Conservation (phyloP, 768 basidiomycete genomes). For the Pleurotus pulmonarius region DNA sequence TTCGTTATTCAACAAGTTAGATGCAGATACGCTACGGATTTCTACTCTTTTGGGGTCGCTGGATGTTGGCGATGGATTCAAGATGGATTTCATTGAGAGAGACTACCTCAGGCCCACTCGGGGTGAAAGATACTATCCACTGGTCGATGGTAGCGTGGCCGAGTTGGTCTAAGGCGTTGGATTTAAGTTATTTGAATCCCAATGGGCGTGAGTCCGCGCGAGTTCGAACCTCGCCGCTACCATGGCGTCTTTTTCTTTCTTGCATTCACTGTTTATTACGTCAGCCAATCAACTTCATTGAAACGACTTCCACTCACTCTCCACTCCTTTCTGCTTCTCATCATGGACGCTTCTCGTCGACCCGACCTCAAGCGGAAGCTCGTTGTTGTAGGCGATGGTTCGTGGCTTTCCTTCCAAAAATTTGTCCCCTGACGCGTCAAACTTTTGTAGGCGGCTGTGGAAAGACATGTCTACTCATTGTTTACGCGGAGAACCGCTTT, state of each 20-base stretch:
- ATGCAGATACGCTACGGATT: too few species aligned
- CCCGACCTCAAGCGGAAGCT: conserved; percentile 86
- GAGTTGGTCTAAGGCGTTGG: conserved; percentile 92
- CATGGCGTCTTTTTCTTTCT: conserved; percentile 23
- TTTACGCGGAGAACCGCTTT: conserved; percentile 94
- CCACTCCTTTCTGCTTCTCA: conserved; percentile 3
- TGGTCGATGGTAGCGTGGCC: conserved; percentile 45
- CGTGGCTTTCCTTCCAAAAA: conserved; percentile 21
- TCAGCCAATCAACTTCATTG: too few species aligned
- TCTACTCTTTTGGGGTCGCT: too few species aligned
- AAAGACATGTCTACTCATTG: conserved; percentile 94
- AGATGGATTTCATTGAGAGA: too few species aligned
- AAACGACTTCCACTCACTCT: neutral
- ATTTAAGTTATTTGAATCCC: conserved; percentile 80
- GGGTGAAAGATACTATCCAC: neutral
- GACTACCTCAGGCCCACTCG: too few species aligned
- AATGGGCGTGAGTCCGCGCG: conserved; percentile 83
- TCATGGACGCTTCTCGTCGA: conserved; percentile 37
- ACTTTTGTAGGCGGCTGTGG: conserved; percentile 68
- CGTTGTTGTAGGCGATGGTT: conserved; percentile 86
- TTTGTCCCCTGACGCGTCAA: neutral
- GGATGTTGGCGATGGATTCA: too few species aligned
- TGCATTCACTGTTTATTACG: neutral
- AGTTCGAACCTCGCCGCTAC: conserved; percentile 91
- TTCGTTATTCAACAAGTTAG: too few species aligned